Evolutionary conservation across 208 protist species (phyloP), one percentile per base, ranked within the genome.

Genomic region (Crithidia expoeki): DNA sequence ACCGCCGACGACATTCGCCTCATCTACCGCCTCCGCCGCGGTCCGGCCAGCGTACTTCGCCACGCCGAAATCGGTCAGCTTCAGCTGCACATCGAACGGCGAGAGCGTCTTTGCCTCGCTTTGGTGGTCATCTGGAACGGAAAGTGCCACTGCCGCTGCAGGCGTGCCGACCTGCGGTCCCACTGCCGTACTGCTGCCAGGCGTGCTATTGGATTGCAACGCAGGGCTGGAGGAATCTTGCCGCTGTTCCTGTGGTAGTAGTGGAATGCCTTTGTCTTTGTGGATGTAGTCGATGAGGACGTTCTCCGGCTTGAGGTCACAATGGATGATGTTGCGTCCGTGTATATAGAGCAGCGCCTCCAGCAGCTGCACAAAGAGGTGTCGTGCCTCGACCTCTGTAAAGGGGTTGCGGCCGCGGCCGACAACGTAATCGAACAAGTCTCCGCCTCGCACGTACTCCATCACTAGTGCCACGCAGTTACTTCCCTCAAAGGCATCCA

Each of bases 251-350:
- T 17, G n/a, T 4, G 42, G 42, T n/a, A 17, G 16, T 17, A 17
- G 5, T 9, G 42, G 3, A 4, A 17, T 3, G 42, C 47, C 32
- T n/a, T 4, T 30, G n/a, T 7, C 30, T 30, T n/a, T 25, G 16
- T 12, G 19, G 17, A 12, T 46, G 30, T 42, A 71, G 68, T 94
- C 84, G 25, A 89, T 80, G 23, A 98, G 84, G 17, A 98, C 90
- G 77, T 98, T 98, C 78, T 98, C 95, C 11, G 94, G 95, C 81
- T 99, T 99, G 33, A 99, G 70, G 78, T 99, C 98, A 67, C 98
- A 99, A 72, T 99, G 98, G 50, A 99, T 98, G 58, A 99, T 97
- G 44, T 82, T 66, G 30, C 78, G 69, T 46, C 64, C 58, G 72
- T 92, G 88, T 6, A 94, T 78, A 75, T 95, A 90, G 33, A 76